phyloP scores from a whole-genome alignment of 495 filamentous ascomycete species.

The Penicillium canariense region DNA sequence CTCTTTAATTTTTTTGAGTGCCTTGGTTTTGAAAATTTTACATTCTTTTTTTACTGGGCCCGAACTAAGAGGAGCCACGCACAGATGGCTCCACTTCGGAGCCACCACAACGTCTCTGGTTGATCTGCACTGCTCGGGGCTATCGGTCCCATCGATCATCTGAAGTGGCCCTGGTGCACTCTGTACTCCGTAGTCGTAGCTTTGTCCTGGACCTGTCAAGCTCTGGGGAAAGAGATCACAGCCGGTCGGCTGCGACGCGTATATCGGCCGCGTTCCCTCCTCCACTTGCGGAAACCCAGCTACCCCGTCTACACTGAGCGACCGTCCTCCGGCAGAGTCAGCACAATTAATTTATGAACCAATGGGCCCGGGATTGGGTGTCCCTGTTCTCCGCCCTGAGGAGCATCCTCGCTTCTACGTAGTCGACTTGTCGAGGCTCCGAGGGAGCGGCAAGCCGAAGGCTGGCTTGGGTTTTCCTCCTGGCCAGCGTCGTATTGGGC shows the following conservation, averaged over 20 bases:
- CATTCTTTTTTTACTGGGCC: background rate
- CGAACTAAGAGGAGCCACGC: background rate
- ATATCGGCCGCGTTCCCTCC: conserved; percentile 12
- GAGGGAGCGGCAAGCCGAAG: background rate
- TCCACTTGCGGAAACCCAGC: conserved; percentile 4
- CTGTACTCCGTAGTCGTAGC: too few species aligned
- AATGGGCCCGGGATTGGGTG: background rate
- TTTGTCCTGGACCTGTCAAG: background rate
- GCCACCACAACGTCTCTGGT: background rate
- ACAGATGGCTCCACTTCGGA: background rate
- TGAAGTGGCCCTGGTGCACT: too few species aligned
- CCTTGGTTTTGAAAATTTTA: background rate
- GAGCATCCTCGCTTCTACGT: background rate
- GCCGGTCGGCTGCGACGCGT: conserved; percentile 3
- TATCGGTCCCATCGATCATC: too few species aligned
- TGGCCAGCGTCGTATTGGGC: conserved; percentile 12
- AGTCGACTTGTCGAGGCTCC: background rate
- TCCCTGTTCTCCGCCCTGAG: background rate
- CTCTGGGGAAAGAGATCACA: background rate
- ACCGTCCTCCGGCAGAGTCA: too few species aligned
- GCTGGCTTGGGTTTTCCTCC: background rate
- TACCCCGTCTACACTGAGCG: too few species aligned
- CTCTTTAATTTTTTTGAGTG: background rate
- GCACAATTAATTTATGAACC: background rate
- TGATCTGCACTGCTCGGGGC: background rate